A percentile compares a stretch with the other conserved stretches of the same genome.
Conservation (phyloP, 2,329 filamentous ascomycete species). For the Ceratocystis smalleyi region DNA sequence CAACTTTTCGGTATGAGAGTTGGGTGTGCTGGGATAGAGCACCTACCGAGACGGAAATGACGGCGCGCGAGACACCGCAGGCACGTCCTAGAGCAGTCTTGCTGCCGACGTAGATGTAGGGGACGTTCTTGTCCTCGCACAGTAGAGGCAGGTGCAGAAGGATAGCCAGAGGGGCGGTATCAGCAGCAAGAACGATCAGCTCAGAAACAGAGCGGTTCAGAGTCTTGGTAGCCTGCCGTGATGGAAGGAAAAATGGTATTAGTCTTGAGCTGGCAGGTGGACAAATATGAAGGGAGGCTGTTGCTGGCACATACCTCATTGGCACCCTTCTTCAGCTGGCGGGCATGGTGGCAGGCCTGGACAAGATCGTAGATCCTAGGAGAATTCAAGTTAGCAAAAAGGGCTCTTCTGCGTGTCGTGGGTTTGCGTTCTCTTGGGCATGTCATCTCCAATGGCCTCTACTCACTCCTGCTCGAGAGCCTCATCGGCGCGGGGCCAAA, state of each 20-base stretch:
- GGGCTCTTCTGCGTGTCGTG: too few relatives aligned
- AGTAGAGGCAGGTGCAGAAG: conserved; percentile 79
- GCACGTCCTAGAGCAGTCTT: conserved; percentile 80
- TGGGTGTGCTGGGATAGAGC: not conserved
- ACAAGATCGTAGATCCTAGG: conserved; percentile 55
- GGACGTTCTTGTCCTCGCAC: conserved; percentile 59
- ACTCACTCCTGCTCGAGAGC: conserved; percentile 52
- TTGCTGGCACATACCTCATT: conserved; percentile 42
- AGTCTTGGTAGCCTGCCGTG: conserved; percentile 54
- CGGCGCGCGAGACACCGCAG: conserved; percentile 73
- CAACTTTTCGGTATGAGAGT: not conserved
- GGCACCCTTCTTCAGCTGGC: conserved; percentile 78
- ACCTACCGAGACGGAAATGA: conserved; percentile 54
- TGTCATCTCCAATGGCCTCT: too few relatives aligned
- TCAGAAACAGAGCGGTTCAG: conserved; percentile 84
- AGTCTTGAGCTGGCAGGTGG: conserved; percentile 10
- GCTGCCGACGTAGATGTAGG: conserved; percentile 54
- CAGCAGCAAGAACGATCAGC: conserved; percentile 75
- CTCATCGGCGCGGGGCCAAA: conserved; percentile 58
- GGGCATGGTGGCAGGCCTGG: conserved; percentile 53
- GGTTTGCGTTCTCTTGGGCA: too few relatives aligned
- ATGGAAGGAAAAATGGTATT: not conserved
- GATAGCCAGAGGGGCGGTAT: conserved; percentile 76
- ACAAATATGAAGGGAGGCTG: not conserved
- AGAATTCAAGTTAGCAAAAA: not conserved